phyloP scores from a whole-genome alignment of 2,329 filamentous ascomycete genomes.

The Penicillium hesseltinei region DNA sequence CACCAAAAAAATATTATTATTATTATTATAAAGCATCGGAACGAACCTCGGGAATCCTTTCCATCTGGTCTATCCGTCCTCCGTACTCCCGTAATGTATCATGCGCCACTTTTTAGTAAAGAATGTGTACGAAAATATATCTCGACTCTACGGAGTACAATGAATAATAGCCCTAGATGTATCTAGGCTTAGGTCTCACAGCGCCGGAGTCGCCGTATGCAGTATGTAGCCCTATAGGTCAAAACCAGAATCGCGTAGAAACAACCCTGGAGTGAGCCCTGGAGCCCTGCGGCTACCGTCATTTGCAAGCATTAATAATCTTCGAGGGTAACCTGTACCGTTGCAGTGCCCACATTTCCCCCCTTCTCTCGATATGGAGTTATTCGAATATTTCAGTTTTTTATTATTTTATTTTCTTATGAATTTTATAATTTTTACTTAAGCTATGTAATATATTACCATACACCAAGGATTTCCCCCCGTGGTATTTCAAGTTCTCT shows the following conservation, averaged over 20 bases:
- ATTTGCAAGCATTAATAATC: slow-evolving; percentile 4
- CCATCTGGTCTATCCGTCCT: background rate
- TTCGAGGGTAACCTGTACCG: slow-evolving; percentile 4
- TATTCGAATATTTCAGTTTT: background rate
- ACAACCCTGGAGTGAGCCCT: background rate
- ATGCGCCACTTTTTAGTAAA: background rate
- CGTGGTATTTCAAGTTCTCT: slow-evolving; percentile 19
- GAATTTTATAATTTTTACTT: background rate
- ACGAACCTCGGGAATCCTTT: slow-evolving; percentile 1
- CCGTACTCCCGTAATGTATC: background rate
- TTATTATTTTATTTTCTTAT: background rate
- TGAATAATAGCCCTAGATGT: background rate
- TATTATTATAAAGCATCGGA: background rate
- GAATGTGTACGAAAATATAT: background rate
- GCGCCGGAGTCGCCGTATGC: slow-evolving; percentile 8
- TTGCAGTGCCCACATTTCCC: slow-evolving; percentile 13
- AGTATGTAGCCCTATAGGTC: slow-evolving; percentile 11
- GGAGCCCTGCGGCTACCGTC: background rate
- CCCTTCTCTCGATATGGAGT: background rate
- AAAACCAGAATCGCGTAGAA: slow-evolving; percentile 1
- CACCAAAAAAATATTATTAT: background rate
- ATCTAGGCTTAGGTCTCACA: slow-evolving; percentile 3
- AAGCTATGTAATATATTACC: slow-evolving; percentile 1
- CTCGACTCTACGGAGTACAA: background rate
- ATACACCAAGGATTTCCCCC: slow-evolving; percentile 6